phyloP scores from a whole-genome alignment of 2,329 filamentous ascomycete species.

The Monosporascus sp. region DNA sequence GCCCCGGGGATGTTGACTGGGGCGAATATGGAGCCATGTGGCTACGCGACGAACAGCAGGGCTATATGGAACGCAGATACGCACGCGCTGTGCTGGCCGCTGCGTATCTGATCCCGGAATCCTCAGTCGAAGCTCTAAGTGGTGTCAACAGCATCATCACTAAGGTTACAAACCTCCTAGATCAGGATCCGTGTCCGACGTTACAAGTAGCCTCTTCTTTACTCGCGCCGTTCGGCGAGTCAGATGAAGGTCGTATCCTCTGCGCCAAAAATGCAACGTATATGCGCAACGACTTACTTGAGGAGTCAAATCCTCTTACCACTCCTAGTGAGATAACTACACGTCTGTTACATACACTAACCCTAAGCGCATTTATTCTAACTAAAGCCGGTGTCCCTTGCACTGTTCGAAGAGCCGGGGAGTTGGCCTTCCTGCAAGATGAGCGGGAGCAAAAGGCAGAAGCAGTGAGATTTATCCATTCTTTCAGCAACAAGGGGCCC shows the following conservation, averaged over 20 bases:
- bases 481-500: constrained; percentile 41
- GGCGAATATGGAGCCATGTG: constrained; percentile 53
- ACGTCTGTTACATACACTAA: constrained; percentile 56
- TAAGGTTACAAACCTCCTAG: constrained; percentile 55
- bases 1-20: constrained; percentile 64
- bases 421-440: constrained; percentile 60
- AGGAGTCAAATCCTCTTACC: constrained; percentile 60
- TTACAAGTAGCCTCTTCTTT: constrained; percentile 43
- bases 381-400: constrained; percentile 45
- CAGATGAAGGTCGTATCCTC: constrained; percentile 29
- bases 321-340: constrained; percentile 51
- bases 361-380: constrained; percentile 55
- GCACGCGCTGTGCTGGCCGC: constrained; percentile 62
- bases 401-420: constrained; percentile 50
- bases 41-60: constrained; percentile 55
- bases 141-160: constrained; percentile 56
- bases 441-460: constrained; percentile 59
- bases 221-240: constrained; percentile 36
- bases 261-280: constrained; percentile 36
- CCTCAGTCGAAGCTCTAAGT: constrained; percentile 51
- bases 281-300: constrained; percentile 50
- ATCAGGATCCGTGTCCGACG: constrained; percentile 51
- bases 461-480: constrained; percentile 53
- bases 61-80: constrained; percentile 58
- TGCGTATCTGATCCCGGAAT: constrained; percentile 61